phyloP scores from a whole-genome alignment of 805 yeast genomes.

The Limtongia smithiae region DNA sequence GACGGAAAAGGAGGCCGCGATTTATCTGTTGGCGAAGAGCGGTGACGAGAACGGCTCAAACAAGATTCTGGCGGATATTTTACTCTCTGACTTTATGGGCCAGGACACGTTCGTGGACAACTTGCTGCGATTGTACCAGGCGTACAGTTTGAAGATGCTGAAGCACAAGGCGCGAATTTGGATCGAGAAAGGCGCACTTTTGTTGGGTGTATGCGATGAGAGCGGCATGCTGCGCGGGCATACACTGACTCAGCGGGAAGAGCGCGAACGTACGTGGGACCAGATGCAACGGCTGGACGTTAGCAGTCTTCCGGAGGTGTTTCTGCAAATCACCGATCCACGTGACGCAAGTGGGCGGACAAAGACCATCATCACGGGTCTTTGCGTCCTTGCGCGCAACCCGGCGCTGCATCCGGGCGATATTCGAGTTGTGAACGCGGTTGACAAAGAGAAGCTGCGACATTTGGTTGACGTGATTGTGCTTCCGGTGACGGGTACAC shows the following conservation, averaged over 20 bases:
- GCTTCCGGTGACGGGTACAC: slow-evolving; percentile 9
- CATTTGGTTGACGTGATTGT: slow-evolving; percentile 11
- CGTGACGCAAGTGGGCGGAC: not conserved
- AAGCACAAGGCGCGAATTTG: slow-evolving; percentile 6
- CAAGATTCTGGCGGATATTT: not conserved
- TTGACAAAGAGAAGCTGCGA: not conserved
- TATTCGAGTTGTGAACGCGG: slow-evolving; percentile 7
- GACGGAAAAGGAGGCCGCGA: not conserved
- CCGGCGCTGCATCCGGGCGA: slow-evolving; percentile 18
- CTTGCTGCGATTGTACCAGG: not conserved
- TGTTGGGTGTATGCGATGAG: slow-evolving; percentile 13
- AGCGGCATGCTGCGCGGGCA: slow-evolving; percentile 8
- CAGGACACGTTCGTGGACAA: slow-evolving; percentile 3
- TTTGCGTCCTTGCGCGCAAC: slow-evolving; percentile 9
- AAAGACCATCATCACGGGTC: slow-evolving; percentile 5
- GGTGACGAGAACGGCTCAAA: slow-evolving; percentile 3
- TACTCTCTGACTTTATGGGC: slow-evolving; percentile 1
- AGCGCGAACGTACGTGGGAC: not conserved
- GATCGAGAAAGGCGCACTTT: slow-evolving; percentile 4
- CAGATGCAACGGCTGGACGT: not conserved
- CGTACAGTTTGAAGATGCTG: slow-evolving; percentile 3
- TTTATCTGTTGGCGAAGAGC: not conserved
- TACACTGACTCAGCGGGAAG: not conserved
- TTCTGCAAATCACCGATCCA: slow-evolving; percentile 9
- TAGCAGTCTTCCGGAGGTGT: slow-evolving; percentile 2